These are phyloP conservation scores for Fistulinella prunicolor DNA, from an alignment of 768 basidiomycete species.

Conservation along the genomic window DNA sequence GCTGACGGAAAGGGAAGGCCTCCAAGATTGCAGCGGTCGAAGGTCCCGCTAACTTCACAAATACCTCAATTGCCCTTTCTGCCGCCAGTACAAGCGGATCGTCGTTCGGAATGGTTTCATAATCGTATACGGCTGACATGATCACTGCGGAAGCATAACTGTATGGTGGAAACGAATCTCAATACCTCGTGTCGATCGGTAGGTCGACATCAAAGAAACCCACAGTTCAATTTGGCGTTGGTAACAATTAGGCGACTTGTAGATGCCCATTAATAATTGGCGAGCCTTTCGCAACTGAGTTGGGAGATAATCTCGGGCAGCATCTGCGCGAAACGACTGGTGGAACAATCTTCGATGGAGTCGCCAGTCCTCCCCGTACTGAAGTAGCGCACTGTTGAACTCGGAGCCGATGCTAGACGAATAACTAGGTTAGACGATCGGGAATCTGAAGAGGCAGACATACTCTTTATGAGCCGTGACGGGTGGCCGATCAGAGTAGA, in stretches of 20 bases:
- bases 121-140: conserved; percentile 34
- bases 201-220: conserved; percentile 8
- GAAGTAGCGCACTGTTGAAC: conserved; percentile 31
- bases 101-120: conserved; percentile 26
- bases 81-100: conserved; percentile 30
- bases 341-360: conserved; percentile 34
- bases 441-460: background rate
- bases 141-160: conserved; percentile 34
- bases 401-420: conserved; percentile 26
- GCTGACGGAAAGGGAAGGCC: conserved; percentile 32
- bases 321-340: conserved; percentile 30
- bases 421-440: background rate
- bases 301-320: conserved; percentile 23
- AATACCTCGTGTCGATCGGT: background rate
- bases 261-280: conserved; percentile 20
- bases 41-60: conserved; percentile 24
- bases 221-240: conserved; percentile 31
- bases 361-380: conserved; percentile 30
- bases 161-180: background rate
- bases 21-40: conserved; percentile 28
- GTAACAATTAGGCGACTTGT: conserved; percentile 25
- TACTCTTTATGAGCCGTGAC: conserved; percentile 27
- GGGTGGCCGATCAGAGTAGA: conserved; percentile 39
- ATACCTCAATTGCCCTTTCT: conserved; percentile 28
- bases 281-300: conserved; percentile 29